These are phyloP conservation scores for Daldinia vernicosa DNA, from an alignment of 495 filamentous ascomycete genomes.

Conservation along the genomic window DNA sequence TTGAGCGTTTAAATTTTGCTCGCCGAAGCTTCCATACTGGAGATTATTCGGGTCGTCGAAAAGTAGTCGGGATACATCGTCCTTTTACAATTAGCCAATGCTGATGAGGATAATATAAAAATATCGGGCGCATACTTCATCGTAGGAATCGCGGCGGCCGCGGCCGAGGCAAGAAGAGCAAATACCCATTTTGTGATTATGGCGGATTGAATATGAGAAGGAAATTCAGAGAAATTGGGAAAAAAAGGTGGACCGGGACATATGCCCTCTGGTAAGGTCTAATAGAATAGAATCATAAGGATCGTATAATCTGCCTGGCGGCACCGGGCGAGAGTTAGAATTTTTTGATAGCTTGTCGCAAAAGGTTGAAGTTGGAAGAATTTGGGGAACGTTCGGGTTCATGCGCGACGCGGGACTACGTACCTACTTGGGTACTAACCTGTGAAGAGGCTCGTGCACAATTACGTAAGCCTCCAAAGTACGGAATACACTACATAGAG, in stretches of 20 bases:
- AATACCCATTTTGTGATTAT: constrained; percentile 51
- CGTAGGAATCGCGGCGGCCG: constrained; percentile 52
- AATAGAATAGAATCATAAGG: constrained; percentile 45
- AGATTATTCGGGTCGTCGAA: constrained; percentile 63
- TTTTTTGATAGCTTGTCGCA: constrained; percentile 33
- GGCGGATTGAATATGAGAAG: constrained; percentile 7
- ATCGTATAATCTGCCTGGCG: constrained; percentile 49
- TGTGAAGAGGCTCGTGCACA: background rate
- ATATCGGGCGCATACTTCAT: constrained; percentile 48
- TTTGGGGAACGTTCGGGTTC: constrained; percentile 19
- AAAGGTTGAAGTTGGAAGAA: constrained; percentile 44
- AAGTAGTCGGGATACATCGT: constrained; percentile 62
- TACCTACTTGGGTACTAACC: constrained; percentile 1
- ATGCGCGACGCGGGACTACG: constrained; percentile 30
- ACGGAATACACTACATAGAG: no score
- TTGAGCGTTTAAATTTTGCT: constrained; percentile 58
- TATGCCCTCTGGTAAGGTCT: constrained; percentile 30
- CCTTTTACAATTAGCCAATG: constrained; percentile 44
- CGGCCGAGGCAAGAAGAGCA: constrained; percentile 58
- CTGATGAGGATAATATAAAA: background rate
- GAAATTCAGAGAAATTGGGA: constrained; percentile 17
- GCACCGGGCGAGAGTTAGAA: constrained; percentile 49
- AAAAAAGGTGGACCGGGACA: constrained; percentile 29
- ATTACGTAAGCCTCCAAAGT: background rate
- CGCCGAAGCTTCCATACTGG: constrained; percentile 65